These are phyloP conservation scores for Parathielavia appendiculata DNA, from an alignment of 495 filamentous ascomycete genomes.

Conservation along the genomic window DNA sequence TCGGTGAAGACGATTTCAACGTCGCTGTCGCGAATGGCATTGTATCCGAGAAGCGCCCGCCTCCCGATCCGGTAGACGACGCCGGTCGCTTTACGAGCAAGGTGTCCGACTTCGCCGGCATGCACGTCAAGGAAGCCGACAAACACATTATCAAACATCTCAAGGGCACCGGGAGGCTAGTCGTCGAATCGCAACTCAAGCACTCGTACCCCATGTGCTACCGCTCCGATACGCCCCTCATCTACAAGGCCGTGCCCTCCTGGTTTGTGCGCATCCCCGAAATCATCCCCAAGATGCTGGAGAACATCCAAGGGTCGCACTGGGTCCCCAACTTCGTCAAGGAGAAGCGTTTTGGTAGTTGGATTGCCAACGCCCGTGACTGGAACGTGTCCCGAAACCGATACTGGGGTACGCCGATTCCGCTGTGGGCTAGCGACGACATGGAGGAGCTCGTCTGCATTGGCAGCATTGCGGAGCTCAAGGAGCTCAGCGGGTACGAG, in stretches of 20 bases:
- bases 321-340: slow-evolving; percentile 95
- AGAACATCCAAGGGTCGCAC: slow-evolving; percentile 83
- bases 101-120: slow-evolving; percentile 78
- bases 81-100: slow-evolving; percentile 73
- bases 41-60: slow-evolving; percentile 66
- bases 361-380: slow-evolving; percentile 74
- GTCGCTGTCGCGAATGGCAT: slow-evolving; percentile 73
- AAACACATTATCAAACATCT: slow-evolving; percentile 91
- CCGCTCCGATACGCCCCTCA: slow-evolving; percentile 90
- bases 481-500: slow-evolving; percentile 75
- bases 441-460: slow-evolving; percentile 80
- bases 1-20: slow-evolving; percentile 95
- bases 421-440: slow-evolving; percentile 88
- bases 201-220: slow-evolving; percentile 97
- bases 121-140: slow-evolving; percentile 91
- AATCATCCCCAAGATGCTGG: slow-evolving; percentile 83
- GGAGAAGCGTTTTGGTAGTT: slow-evolving; percentile 72
- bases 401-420: slow-evolving; percentile 97
- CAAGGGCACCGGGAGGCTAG: slow-evolving; percentile 70
- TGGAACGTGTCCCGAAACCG: slow-evolving; percentile 96
- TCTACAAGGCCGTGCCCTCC: slow-evolving; percentile 87
- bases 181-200: slow-evolving; percentile 85
- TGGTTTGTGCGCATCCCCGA: slow-evolving; percentile 90
- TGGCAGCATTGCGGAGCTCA: slow-evolving; percentile 81
- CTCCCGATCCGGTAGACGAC: slow-evolving; percentile 87